Conservation (phyloP, 495 filamentous ascomycete species). For the Neurospora sublineolata region DNA sequence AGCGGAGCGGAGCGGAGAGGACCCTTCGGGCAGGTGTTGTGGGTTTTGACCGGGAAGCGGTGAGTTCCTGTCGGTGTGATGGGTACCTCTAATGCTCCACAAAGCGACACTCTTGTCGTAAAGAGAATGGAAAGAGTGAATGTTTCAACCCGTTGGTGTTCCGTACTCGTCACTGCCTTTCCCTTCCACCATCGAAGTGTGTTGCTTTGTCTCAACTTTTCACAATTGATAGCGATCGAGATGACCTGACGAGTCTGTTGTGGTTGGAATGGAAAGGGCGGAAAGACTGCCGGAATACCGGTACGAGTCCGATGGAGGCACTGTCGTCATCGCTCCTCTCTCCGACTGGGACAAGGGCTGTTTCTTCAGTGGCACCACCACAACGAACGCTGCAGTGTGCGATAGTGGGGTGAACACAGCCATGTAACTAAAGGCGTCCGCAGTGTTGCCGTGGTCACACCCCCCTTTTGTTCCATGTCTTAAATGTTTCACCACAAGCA, state of each 20-base stretch:
- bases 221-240: background rate
- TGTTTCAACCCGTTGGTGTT: background rate
- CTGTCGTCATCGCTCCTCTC: background rate
- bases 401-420: background rate
- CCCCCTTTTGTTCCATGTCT: background rate
- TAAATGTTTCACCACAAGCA: background rate
- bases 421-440: background rate
- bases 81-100: background rate
- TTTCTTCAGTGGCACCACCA: background rate
- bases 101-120: background rate
- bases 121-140: background rate
- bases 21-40: background rate
- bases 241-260: background rate
- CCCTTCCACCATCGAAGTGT: background rate
- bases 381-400: background rate
- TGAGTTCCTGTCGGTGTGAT: background rate
- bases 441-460: background rate
- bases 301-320: background rate
- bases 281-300: background rate
- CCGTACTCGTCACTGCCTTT: background rate
- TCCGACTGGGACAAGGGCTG: background rate
- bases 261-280: background rate
- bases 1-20: background rate
- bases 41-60: background rate
- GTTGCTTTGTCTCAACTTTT: background rate